Base-by-base conservation (phyloP, 1,284 basidiomycete genomes). In the Fomitopsis schrenkii region DNA sequence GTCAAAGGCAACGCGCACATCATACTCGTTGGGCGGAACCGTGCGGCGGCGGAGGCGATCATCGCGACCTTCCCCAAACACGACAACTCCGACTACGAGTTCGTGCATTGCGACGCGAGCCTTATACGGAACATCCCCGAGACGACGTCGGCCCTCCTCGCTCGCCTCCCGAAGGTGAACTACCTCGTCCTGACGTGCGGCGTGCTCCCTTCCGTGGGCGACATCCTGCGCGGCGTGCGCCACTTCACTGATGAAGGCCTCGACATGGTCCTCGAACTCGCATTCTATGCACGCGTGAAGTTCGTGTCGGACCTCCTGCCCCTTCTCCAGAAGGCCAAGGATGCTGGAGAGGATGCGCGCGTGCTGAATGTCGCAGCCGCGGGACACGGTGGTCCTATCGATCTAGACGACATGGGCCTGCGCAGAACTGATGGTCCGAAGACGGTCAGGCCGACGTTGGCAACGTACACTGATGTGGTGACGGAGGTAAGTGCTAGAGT, bases 61-160 rank as follows among this genome's bases (percentile, higher is more conserved):
- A 73, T 80, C 56, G 68, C 73, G 35, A 62, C 64, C 17, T 71
- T 75, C 61, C 72, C 74, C 17, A 69, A 66, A 26, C 70, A 72
- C 22, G 22, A 59, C 30, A 62, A 61, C 44, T 64, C 63, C 22
- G 72, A 72, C 61, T 70, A 75, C 66, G 72, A 76, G 65, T 78
- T 76, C 61, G 70, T 76, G 26, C 55, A 68, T 53, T 77, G 75
- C 69, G 77, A 79, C 59, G 72, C 71, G 22, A 69, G 71, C n/a
- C 67, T 75, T 36, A 75, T 78, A 68, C 66, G 65, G 62, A 74
- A 75, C 61, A 68, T 76, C 30, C 65, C 69, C 33, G 55, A 57
- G 30, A 69, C 71, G 36, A 66, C 72, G 14, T 56, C 64, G 14
- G 60, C 66, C 28, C 68, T 78, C 35, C 58, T 61, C 26, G 52